A percentile compares a stretch with the other conserved stretches of the same genome.
Evolutionary conservation across 495 filamentous ascomycete genomes (phyloP).

Genomic region (Penicillium samsonianum): DNA sequence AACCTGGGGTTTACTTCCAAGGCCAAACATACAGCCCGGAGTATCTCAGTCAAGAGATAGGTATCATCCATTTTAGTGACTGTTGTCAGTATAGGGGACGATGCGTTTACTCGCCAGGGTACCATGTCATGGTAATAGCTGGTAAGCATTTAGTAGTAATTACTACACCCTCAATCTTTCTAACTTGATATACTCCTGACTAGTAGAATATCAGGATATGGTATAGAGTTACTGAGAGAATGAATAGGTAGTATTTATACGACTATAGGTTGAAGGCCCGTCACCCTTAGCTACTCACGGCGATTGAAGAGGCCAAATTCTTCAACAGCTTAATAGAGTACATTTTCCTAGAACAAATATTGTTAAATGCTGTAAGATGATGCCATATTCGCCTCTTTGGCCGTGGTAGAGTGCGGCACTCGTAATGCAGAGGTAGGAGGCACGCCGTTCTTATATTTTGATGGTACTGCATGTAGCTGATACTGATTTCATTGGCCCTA

Average conservation of each 20-base stretch:
- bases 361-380: background rate
- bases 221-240: background rate
- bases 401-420: background rate
- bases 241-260: background rate
- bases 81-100: too few relatives aligned
- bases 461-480: background rate
- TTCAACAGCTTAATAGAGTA: background rate
- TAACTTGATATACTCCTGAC: background rate
- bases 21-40: background rate
- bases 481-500: conserved; percentile 7
- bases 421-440: background rate
- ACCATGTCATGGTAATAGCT: background rate
- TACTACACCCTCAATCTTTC: background rate
- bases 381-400: background rate
- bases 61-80: background rate
- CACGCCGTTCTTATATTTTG: background rate
- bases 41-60: background rate
- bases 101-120: background rate
- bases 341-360: background rate
- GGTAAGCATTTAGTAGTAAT: background rate
- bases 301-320: background rate
- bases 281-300: background rate
- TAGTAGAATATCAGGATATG: background rate
- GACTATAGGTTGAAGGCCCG: background rate
- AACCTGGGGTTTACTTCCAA: background rate